Evolutionary conservation across 441 rosid species (phyloP), one percentile per base, ranked within the genome.

Genomic region (Omphalea diandra): DNA sequence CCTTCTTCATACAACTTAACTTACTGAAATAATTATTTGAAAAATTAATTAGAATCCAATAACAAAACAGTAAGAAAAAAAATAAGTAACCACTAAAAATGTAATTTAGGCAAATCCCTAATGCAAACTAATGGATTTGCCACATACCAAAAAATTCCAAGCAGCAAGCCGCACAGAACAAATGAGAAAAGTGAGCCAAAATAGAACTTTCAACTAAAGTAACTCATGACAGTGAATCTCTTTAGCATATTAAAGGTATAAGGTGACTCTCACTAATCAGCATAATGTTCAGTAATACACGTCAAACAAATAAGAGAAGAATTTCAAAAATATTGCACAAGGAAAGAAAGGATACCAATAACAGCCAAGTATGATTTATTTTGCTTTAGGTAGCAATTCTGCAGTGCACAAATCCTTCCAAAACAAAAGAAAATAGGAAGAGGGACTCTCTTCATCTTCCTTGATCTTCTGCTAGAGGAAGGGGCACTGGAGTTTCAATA

Each of bases 1-100:
- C 98, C 73, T 76, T 87, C 81, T 65, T 86, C 97, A 95, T 85
- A 69, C 76, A 76, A 75, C 56, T 70, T 33, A 81, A 78, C 83
- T 95, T 95, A 83, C 99, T 95, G 80, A 56, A 76, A 58, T 24
- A 70, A 63, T 76, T 57, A 61, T 47, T n/a, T 17, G 27, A 44
- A 35, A 66, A 69, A 56, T 26, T 18, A 54, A 44, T 55, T 24
- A 40, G 15, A 33, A 41, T 36, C 22, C 32, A 6, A 41, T 3
- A n/a, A 17, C 53, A 3, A 62, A 68, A 57, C 35, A 65, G 71
- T 49, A 67, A 38, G 7, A 68, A 50, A 71, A 67, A 27, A 0
- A 20, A 33, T 24, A 69, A 24, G 27, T 7, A 68, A 57, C 15
- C n/a, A 24, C n/a, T 32, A 3, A 14, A 20, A 46, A 12, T 20